Evolutionary conservation across 2,329 filamentous ascomycete species (phyloP).

Genomic region (Paramyrothecium roridum): DNA sequence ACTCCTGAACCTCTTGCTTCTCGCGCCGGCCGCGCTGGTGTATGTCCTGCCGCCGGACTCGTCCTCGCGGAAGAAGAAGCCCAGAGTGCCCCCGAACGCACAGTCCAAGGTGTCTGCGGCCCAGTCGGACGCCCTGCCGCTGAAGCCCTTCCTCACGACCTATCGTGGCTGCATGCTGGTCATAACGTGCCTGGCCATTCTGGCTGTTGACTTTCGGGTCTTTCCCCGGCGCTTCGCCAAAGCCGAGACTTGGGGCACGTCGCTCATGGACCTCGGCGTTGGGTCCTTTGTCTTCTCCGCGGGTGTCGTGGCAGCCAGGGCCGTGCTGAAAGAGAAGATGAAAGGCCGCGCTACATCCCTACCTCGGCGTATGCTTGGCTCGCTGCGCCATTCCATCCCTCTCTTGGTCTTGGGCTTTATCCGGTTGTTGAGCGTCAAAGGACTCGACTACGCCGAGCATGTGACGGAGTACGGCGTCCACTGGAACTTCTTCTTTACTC

Average conservation of each 20-base stretch:
- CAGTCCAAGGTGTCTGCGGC: slow-evolving; percentile 27
- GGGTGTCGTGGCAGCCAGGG: slow-evolving; percentile 83
- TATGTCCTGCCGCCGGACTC: slow-evolving; percentile 46
- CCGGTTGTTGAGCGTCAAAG: slow-evolving; percentile 85
- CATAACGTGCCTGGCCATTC: slow-evolving; percentile 82
- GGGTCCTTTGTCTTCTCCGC: slow-evolving; percentile 96
- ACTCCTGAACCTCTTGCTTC: slow-evolving; percentile 70
- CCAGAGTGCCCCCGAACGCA: slow-evolving; percentile 39
- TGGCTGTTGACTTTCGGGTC: slow-evolving; percentile 93
- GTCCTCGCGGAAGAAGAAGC: slow-evolving; percentile 39
- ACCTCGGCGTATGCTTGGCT: slow-evolving; percentile 56
- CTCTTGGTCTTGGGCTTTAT: slow-evolving; percentile 76
- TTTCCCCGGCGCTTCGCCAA: slow-evolving; percentile 96
- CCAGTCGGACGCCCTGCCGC: slow-evolving; percentile 53
- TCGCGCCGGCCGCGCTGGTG: slow-evolving; percentile 67
- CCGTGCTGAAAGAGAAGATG: slow-evolving; percentile 68
- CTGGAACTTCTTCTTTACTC: slow-evolving; percentile 99
- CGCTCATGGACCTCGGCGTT: slow-evolving; percentile 97
- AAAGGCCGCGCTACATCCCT: slow-evolving; percentile 48
- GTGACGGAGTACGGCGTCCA: slow-evolving; percentile 97
- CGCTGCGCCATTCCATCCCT: slow-evolving; percentile 78
- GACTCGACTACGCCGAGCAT: slow-evolving; percentile 93
- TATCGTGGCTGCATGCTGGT: slow-evolving; percentile 93
- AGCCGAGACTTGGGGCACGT: slow-evolving; percentile 98
- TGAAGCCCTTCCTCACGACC: slow-evolving; percentile 88